phyloP scores from a whole-genome alignment of 441 rosid species.

The Lepidium campestre region DNA sequence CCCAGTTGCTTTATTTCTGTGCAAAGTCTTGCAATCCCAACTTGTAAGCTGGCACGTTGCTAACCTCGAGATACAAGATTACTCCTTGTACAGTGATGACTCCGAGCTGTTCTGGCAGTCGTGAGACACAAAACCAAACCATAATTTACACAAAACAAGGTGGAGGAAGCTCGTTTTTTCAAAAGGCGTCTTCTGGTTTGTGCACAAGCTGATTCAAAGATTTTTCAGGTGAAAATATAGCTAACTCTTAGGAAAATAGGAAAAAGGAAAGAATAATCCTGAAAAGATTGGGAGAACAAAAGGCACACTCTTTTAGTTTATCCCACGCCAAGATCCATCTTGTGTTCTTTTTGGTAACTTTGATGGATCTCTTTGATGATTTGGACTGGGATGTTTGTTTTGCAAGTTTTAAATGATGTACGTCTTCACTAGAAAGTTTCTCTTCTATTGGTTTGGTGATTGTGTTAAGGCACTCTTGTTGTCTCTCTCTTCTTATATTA shows the following conservation, averaged over 20 bases:
- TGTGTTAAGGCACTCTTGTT: not conserved
- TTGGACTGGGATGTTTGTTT: conserved; percentile 1
- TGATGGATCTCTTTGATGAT: conserved; percentile 20
- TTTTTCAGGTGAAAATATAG: conserved; percentile 30
- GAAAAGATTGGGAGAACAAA: conserved; percentile 12
- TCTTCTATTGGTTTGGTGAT: not conserved
- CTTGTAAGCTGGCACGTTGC: conserved; percentile 79
- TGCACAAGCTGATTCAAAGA: conserved; percentile 29
- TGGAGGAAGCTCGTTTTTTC: conserved; percentile 26
- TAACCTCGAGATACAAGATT: conserved; percentile 85
- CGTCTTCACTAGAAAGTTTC: not conserved
- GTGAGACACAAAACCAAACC: conserved; percentile 30
- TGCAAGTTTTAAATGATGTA: not conserved
- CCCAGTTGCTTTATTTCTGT: conserved; percentile 58
- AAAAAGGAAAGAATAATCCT: conserved; percentile 23
- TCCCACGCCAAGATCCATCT: conserved; percentile 23
- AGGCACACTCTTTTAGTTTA: conserved; percentile 4
- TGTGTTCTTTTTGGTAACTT: conserved; percentile 13
- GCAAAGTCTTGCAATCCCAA: conserved; percentile 72
- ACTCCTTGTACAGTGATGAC: conserved; percentile 66
- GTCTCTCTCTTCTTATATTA: not conserved
- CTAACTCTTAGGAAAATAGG: conserved; percentile 29
- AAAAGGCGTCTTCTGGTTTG: conserved; percentile 32
- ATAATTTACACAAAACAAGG: conserved; percentile 15
- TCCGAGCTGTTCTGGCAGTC: conserved; percentile 79